These are phyloP conservation scores for Podosphaera leucotricha DNA, from an alignment of 2,329 filamentous ascomycete genomes.

Conservation along the genomic window DNA sequence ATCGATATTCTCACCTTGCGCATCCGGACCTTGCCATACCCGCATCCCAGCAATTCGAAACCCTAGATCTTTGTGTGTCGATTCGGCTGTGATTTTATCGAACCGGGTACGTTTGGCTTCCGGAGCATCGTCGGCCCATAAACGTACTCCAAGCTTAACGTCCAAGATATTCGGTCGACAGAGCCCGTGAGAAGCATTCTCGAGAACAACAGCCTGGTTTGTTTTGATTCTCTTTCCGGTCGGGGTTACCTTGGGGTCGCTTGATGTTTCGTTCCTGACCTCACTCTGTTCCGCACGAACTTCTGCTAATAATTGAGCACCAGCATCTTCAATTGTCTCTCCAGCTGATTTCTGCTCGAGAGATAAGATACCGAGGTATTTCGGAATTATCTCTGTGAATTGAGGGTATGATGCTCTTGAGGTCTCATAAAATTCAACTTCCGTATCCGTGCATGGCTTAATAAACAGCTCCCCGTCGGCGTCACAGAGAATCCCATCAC, in stretches of 20 bases:
- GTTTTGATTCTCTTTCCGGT: slow-evolving; percentile 35
- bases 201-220: slow-evolving; percentile 57
- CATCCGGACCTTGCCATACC: slow-evolving; percentile 32
- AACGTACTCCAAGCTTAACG: slow-evolving; percentile 63
- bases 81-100: slow-evolving; percentile 31
- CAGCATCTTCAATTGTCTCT: slow-evolving; percentile 25
- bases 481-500: slow-evolving; percentile 77
- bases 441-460: slow-evolving; percentile 71
- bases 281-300: not conserved
- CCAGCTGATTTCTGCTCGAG: slow-evolving; percentile 33
- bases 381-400: slow-evolving; percentile 61
- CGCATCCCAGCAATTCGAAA: slow-evolving; percentile 44
- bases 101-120: slow-evolving; percentile 34
- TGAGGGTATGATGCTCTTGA: slow-evolving; percentile 37
- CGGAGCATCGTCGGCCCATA: slow-evolving; percentile 60
- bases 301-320: slow-evolving; percentile 16
- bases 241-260: slow-evolving; percentile 9
- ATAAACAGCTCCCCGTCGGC: slow-evolving; percentile 66
- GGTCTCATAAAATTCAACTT: slow-evolving; percentile 76
- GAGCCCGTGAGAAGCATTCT: slow-evolving; percentile 66
- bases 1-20: slow-evolving; percentile 27
- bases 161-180: slow-evolving; percentile 74
- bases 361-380: slow-evolving; percentile 56
- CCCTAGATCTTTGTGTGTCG: slow-evolving; percentile 34
- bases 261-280: not conserved